Conservation (phyloP, 2,329 filamentous ascomycete species). For the Trichophyton equinum region DNA sequence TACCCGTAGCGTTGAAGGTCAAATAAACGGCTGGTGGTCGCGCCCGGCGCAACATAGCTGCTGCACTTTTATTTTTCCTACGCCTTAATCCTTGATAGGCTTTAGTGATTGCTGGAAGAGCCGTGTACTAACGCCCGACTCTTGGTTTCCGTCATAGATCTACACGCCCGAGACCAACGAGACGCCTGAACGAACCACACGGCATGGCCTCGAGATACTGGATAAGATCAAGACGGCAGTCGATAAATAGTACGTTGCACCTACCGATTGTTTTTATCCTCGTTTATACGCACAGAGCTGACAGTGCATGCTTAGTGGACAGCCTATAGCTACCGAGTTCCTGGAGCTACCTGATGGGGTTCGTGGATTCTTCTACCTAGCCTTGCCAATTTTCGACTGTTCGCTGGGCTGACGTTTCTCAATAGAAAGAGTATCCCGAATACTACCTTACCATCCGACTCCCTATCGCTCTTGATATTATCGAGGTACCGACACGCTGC, state of each 20-base stretch:
- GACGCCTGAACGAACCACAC: constrained; percentile 13
- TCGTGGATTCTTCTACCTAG: constrained; percentile 15
- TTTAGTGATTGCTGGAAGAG: background rate
- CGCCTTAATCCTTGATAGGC: background rate
- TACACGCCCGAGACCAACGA: constrained; percentile 14
- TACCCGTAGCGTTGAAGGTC: background rate
- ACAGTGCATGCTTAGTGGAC: constrained; percentile 42
- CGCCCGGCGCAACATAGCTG: background rate
- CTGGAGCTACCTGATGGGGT: constrained; percentile 53
- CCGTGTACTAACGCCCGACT: constrained; percentile 1
- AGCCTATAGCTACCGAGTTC: constrained; percentile 62
- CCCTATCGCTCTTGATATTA: constrained; percentile 64
- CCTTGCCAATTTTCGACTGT: constrained; percentile 10
- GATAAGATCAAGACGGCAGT: constrained; percentile 13
- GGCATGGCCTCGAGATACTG: constrained; percentile 11
- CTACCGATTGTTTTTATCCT: background rate
- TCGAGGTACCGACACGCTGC: constrained; percentile 43
- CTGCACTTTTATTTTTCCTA: background rate
- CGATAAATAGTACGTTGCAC: constrained; percentile 13
- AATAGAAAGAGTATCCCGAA: constrained; percentile 47
- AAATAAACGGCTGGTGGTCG: background rate
- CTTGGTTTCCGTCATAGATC: constrained; percentile 14
- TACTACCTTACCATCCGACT: constrained; percentile 69
- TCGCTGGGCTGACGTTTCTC: constrained; percentile 10
- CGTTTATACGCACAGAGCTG: background rate